Percentiles rank a stretch among this genome's conserved stretches.
phyloP scores from a whole-genome alignment of 352 stramenopile genomes.

The Globisporangium nodosum region DNA sequence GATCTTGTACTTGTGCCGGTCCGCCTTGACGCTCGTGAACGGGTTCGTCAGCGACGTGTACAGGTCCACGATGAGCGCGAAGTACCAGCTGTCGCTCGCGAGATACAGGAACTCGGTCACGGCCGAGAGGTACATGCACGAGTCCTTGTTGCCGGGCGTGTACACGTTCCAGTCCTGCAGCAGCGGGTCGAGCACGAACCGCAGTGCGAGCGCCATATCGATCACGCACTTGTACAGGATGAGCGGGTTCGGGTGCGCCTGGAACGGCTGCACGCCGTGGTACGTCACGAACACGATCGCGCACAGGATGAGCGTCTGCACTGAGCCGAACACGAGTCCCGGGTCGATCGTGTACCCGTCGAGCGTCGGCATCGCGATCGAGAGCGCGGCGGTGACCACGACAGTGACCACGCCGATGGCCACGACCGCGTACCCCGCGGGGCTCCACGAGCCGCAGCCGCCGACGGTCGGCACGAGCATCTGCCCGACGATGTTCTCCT shows the following conservation, averaged over 20 bases:
- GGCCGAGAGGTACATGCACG: constrained; percentile 57
- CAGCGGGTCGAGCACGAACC: constrained; percentile 70
- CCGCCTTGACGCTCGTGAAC: constrained; percentile 75
- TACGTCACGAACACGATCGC: constrained; percentile 75
- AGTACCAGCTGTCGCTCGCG: constrained; percentile 79
- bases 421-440: constrained; percentile 38
- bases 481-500: constrained; percentile 45
- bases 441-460: constrained; percentile 38
- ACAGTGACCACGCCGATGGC: constrained; percentile 34
- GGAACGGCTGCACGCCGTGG: constrained; percentile 68
- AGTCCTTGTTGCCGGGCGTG: constrained; percentile 12
- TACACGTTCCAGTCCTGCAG: constrained; percentile 52
- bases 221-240: constrained; percentile 82
- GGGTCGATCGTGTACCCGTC: constrained; percentile 87
- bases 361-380: constrained; percentile 28
- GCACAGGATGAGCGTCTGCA: constrained; percentile 68
- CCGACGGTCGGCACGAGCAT: constrained; percentile 44
- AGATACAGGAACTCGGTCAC: constrained; percentile 78
- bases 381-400: constrained; percentile 30
- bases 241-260: constrained; percentile 76
- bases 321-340: constrained; percentile 66
- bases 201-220: constrained; percentile 59
- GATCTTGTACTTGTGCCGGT: constrained; percentile 56
- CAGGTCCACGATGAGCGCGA: constrained; percentile 68
- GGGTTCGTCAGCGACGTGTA: constrained; percentile 79